These are phyloP conservation scores for Starmerella vitae DNA, from an alignment of 805 yeast species.

Conservation along the genomic window DNA sequence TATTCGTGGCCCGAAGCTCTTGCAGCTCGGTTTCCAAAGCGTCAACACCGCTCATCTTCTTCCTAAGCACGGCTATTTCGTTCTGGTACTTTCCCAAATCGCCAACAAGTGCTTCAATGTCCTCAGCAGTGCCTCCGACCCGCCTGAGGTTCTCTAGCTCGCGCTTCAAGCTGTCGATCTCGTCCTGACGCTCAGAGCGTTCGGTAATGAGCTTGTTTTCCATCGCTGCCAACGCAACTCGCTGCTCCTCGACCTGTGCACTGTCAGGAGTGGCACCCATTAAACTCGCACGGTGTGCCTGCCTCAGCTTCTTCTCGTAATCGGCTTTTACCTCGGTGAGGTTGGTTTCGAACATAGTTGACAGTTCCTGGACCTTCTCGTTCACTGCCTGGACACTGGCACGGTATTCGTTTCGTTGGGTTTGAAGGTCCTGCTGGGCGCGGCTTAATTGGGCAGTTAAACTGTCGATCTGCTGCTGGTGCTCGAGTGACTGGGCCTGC, in stretches of 20 bases:
- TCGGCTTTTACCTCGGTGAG: slow-evolving; percentile 16
- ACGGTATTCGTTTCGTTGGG: slow-evolving; percentile 26
- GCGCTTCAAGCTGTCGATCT: slow-evolving; percentile 11
- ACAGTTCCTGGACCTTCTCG: slow-evolving; percentile 20
- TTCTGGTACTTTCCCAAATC: slow-evolving; percentile 20
- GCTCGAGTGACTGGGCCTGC: not conserved
- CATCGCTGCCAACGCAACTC: slow-evolving; percentile 27
- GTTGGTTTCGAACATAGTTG: slow-evolving; percentile 18
- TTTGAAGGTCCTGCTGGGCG: slow-evolving; percentile 24
- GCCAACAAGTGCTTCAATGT: slow-evolving; percentile 12
- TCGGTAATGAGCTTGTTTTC: slow-evolving; percentile 27
- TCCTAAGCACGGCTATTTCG: slow-evolving; percentile 20
- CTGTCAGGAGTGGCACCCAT: slow-evolving; percentile 1
- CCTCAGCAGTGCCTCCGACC: slow-evolving; percentile 14
- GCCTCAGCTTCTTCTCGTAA: slow-evolving; percentile 18
- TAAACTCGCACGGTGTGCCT: slow-evolving; percentile 16
- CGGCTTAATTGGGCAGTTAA: slow-evolving; percentile 23
- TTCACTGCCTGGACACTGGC: slow-evolving; percentile 18
- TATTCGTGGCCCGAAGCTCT: slow-evolving; percentile 14
- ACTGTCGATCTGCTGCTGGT: slow-evolving; percentile 22
- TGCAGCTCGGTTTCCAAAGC: slow-evolving; percentile 22
- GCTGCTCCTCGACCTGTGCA: slow-evolving; percentile 24
- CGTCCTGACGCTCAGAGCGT: slow-evolving; percentile 16
- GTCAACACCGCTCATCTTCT: slow-evolving; percentile 21
- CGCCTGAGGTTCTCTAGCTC: slow-evolving; percentile 17